Conservation (phyloP, 2,329 filamentous ascomycete species). For the Colletotrichum theobromicola region DNA sequence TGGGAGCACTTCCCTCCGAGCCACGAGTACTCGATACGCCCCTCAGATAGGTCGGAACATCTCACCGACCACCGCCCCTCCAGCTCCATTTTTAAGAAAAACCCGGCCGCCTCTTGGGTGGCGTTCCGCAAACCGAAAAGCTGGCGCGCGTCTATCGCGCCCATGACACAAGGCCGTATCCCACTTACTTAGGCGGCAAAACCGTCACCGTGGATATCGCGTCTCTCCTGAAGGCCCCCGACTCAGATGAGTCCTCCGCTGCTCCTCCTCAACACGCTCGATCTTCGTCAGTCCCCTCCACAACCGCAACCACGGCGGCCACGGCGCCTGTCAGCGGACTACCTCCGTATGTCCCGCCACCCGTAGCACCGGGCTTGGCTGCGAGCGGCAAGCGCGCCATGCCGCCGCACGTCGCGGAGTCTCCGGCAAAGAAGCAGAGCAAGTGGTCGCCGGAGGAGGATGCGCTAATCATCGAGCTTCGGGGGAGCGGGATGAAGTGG, state of each 20-base stretch:
- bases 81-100: background rate
- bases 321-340: slow-evolving; percentile 21
- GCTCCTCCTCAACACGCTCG: slow-evolving; percentile 45
- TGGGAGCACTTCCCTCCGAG: background rate
- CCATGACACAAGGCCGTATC: slow-evolving; percentile 33
- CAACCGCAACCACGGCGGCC: slow-evolving; percentile 26
- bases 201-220: slow-evolving; percentile 94
- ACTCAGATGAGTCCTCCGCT: slow-evolving; percentile 72
- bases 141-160: slow-evolving; percentile 25
- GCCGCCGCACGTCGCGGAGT: slow-evolving; percentile 62
- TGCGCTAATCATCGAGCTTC: slow-evolving; percentile 88
- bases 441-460: slow-evolving; percentile 97
- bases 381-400: slow-evolving; percentile 52
- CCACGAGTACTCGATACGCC: background rate
- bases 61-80: slow-evolving; percentile 4
- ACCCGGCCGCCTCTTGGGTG: slow-evolving; percentile 4
- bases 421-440: slow-evolving; percentile 90
- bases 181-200: slow-evolving; percentile 36
- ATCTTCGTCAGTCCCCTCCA: slow-evolving; percentile 39
- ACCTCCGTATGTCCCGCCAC: slow-evolving; percentile 21
- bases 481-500: slow-evolving; percentile 96
- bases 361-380: slow-evolving; percentile 37
- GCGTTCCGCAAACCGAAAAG: slow-evolving; percentile 17
- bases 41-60: background rate
- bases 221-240: slow-evolving; percentile 79